Evolutionary conservation across 2,329 filamentous ascomycete species (phyloP).

Genomic region (Penicillium sp.): DNA sequence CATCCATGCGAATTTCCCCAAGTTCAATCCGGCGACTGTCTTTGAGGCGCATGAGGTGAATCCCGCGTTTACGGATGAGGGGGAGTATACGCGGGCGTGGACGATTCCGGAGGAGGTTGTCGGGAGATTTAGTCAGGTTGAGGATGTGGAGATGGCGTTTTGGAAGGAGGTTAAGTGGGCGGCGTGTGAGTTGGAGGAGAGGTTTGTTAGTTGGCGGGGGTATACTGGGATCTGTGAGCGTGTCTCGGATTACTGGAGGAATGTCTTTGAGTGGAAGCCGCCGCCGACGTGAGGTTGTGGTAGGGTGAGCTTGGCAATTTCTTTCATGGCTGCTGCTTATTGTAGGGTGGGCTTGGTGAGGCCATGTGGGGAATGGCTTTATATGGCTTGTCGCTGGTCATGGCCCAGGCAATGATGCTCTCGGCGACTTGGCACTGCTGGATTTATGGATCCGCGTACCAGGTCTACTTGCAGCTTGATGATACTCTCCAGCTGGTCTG

Average conservation of each 20-base stretch:
- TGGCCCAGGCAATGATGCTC: not conserved
- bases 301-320: not conserved
- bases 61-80: conserved; percentile 33
- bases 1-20: conserved; percentile 45
- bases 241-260: conserved; percentile 36
- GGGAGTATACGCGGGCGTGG: conserved; percentile 37
- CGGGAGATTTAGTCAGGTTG: conserved; percentile 28
- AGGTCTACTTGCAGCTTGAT: not conserved
- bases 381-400: not conserved
- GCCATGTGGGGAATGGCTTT: not conserved
- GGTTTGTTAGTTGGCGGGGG: conserved; percentile 35
- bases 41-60: conserved; percentile 34
- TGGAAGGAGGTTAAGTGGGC: conserved; percentile 44
- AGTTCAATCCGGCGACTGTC: conserved; percentile 43
- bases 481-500: not conserved
- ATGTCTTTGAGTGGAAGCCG: conserved; percentile 28
- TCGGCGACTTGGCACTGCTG: not conserved
- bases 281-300: not conserved
- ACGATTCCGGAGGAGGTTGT: conserved; percentile 34
- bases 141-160: conserved; percentile 40
- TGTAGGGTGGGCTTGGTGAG: not conserved
- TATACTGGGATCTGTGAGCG: conserved; percentile 35
- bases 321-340: not conserved
- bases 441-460: not conserved
- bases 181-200: conserved; percentile 41